A percentile compares a stretch with the other conserved stretches of the same genome.
Conservation (phyloP, 495 filamentous ascomycete species). For the Margaritispora aquatica region DNA sequence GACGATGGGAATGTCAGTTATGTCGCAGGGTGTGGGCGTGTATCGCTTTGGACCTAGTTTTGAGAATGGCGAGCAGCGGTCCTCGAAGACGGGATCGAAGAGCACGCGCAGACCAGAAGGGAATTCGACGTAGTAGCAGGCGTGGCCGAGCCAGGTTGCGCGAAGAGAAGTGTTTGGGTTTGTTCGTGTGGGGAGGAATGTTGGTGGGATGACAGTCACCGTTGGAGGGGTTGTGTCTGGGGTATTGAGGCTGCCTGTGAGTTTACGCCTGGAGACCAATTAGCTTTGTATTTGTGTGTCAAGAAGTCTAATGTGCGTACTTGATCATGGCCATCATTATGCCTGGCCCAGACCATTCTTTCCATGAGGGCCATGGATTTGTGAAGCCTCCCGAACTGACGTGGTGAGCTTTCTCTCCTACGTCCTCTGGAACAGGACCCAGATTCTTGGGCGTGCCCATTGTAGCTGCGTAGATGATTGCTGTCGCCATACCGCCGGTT, state of each 20-base stretch:
- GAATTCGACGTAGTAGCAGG: constrained; percentile 91
- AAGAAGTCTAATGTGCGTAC: not conserved
- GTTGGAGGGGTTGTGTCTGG: constrained; percentile 61
- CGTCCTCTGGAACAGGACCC: constrained; percentile 23
- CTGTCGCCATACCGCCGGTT: constrained; percentile 12
- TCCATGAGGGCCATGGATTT: constrained; percentile 32
- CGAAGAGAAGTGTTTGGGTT: constrained; percentile 57
- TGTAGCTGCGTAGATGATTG: constrained; percentile 17
- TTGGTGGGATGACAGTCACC: constrained; percentile 60
- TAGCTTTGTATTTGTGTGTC: not conserved
- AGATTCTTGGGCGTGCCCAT: constrained; percentile 13
- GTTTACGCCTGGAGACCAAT: constrained; percentile 40
- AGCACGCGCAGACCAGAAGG: constrained; percentile 81
- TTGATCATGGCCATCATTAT: constrained; percentile 9
- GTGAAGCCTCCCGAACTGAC: constrained; percentile 21
- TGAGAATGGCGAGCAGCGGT: constrained; percentile 72
- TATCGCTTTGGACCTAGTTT: constrained; percentile 74
- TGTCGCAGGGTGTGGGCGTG: constrained; percentile 69
- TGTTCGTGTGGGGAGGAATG: constrained; percentile 56
- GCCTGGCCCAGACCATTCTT: constrained; percentile 17
- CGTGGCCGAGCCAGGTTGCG: constrained; percentile 95
- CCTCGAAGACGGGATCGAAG: constrained; percentile 93
- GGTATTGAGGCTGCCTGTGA: constrained; percentile 51
- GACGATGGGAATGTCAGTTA: constrained; percentile 74
- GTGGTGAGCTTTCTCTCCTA: constrained; percentile 20